These are phyloP conservation scores for Torulaspora pretoriensis DNA, from an alignment of 1,139 yeast genomes.

Conservation along the genomic window DNA sequence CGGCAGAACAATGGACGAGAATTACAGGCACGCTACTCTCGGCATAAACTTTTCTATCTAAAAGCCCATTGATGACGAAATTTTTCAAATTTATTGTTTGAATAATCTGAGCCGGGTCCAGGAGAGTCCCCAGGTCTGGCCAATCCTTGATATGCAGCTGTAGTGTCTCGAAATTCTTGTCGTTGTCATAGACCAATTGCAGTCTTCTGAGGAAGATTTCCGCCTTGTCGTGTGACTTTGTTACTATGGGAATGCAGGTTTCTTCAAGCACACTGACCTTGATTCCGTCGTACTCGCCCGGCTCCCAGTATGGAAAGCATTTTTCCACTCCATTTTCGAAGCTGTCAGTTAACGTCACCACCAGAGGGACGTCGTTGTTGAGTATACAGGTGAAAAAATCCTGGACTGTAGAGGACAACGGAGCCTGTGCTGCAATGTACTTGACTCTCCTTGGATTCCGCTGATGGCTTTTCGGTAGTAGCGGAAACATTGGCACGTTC, in stretches of 20 bases:
- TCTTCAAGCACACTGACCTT: constrained; percentile 26
- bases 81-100: constrained; percentile 36
- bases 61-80: constrained; percentile 21
- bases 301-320: constrained; percentile 54
- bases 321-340: constrained; percentile 53
- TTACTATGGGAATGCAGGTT: constrained; percentile 3
- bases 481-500: constrained; percentile 26
- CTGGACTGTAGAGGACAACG: constrained; percentile 61
- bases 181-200: constrained; percentile 34
- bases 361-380: constrained; percentile 56
- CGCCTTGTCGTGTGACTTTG: constrained; percentile 1
- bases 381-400: constrained; percentile 74
- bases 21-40: constrained; percentile 41
- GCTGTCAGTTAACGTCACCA: constrained; percentile 62
- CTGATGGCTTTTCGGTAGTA: constrained; percentile 7
- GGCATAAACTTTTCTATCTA: constrained; percentile 23
- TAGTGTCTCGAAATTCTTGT: constrained; percentile 38
- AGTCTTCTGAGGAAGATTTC: constrained; percentile 40
- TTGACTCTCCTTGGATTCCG: constrained; percentile 30
- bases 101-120: constrained; percentile 36
- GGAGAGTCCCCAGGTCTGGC: constrained; percentile 71
- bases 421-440: constrained; percentile 85
- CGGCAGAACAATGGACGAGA: constrained; percentile 82
- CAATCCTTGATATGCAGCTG: constrained; percentile 71
- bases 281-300: constrained; percentile 33